Evolutionary conservation across 768 basidiomycete genomes (phyloP).

Genomic region (Agrocybe praecox): DNA sequence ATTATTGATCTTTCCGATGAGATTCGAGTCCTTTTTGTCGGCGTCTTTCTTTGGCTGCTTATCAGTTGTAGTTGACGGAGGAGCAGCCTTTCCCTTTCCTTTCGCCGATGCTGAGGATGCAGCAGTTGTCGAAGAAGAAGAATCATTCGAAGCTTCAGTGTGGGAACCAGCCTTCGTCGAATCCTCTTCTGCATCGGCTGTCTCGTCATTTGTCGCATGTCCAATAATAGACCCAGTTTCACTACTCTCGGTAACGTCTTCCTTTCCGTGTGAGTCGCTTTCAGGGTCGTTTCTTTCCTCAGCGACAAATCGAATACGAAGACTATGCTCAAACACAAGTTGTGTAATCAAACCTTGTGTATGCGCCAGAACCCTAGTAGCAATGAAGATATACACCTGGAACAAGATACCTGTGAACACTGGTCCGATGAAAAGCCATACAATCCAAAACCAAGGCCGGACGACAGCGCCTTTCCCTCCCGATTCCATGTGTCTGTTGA

Average conservation of each 20-base stretch:
- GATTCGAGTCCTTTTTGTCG: conserved; percentile 41
- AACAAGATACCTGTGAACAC: conserved; percentile 41
- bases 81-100: conserved; percentile 7
- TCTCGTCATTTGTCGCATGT: too few species aligned
- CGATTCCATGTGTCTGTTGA: conserved; percentile 61
- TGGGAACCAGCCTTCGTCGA: too few species aligned
- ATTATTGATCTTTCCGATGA: conserved; percentile 79
- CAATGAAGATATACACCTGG: conserved; percentile 56
- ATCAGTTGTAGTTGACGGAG: neutral
- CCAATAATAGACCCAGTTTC: too few species aligned
- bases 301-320: conserved; percentile 65
- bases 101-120: neutral
- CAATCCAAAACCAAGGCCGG: conserved; percentile 73
- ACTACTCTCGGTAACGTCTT: neutral
- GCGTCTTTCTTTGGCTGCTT: neutral
- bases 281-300: conserved; percentile 13
- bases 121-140: neutral
- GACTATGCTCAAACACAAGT: conserved; percentile 45
- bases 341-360: conserved; percentile 46
- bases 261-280: neutral
- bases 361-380: conserved; percentile 41
- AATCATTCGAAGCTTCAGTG: neutral
- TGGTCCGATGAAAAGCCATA: conserved; percentile 50
- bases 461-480: conserved; percentile 48
- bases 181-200: too few species aligned